Conservation (phyloP, 345 rosid species). For the Anacardium occidentale region DNA sequence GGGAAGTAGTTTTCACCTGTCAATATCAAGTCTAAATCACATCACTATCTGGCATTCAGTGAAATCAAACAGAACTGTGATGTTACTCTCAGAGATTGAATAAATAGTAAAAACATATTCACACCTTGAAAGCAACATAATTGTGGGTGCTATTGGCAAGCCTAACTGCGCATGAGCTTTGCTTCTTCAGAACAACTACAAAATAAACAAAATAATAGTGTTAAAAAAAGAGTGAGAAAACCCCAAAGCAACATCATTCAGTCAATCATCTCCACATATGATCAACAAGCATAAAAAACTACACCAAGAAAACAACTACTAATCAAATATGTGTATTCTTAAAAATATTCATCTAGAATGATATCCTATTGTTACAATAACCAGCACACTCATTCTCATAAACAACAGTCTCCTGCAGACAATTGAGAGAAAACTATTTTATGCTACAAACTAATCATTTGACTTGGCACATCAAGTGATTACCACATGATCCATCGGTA, state of each 20-base stretch:
- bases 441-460: too few species aligned
- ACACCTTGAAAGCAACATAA: slow-evolving; percentile 91
- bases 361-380: background rate
- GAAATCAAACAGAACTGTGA: background rate
- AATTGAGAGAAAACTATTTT: too few species aligned
- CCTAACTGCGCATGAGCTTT: slow-evolving; percentile 65
- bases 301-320: background rate
- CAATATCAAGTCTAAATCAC: slow-evolving; percentile 20
- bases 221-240: background rate
- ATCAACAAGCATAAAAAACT: background rate
- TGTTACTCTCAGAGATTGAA: background rate
- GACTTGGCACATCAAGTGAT: too few species aligned
- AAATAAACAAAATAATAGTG: background rate
- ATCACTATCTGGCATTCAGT: slow-evolving; percentile 9
- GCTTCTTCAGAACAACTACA: slow-evolving; percentile 88
- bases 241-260: background rate
- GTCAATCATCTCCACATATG: slow-evolving; percentile 7
- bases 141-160: slow-evolving; percentile 56
- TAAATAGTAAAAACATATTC: background rate
- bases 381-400: background rate
- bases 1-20: slow-evolving; percentile 97
- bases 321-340: background rate
- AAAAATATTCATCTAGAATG: background rate
- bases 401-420: background rate
- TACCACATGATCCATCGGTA: too few species aligned